Percentiles rank a stretch among this genome's conserved stretches.
Conservation (phyloP, 78 protist genomes). For the Speleostelium caveatum region DNA sequence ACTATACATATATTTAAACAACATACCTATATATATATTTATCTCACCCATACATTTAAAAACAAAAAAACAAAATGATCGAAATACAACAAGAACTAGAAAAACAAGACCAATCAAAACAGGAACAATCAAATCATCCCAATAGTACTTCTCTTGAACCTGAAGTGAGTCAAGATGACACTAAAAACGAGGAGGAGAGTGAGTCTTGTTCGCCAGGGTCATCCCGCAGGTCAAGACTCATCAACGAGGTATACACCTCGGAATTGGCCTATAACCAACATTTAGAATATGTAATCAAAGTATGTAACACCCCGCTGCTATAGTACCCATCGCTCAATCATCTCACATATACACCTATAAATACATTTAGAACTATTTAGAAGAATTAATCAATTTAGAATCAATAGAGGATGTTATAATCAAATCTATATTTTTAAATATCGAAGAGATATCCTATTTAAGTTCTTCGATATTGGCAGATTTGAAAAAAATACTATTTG, state of each 20-base stretch:
- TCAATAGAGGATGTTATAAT: neutral
- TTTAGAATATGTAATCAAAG: neutral
- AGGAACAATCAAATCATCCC: neutral
- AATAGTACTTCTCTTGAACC: too few species aligned
- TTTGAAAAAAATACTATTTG: conserved; percentile 5
- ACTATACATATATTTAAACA: neutral
- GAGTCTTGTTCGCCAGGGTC: too few species aligned
- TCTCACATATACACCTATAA: neutral
- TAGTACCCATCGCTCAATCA: neutral
- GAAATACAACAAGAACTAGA: neutral
- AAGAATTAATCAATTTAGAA: neutral
- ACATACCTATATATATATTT: too few species aligned
- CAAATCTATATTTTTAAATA: conserved; percentile 14
- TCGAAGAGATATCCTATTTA: conserved; percentile 1
- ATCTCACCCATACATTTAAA: neutral
- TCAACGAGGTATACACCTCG: neutral
- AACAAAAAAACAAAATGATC: too few species aligned
- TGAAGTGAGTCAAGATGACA: too few species aligned
- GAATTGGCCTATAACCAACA: neutral
- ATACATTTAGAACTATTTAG: conserved; percentile 20
- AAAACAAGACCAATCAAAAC: neutral
- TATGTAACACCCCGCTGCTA: neutral
- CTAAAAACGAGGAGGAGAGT: too few species aligned
- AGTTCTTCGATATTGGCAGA: neutral
- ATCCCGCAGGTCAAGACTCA: neutral